phyloP scores from a whole-genome alignment of 2,329 filamentous ascomycete genomes.

The Fusarium acutatum region DNA sequence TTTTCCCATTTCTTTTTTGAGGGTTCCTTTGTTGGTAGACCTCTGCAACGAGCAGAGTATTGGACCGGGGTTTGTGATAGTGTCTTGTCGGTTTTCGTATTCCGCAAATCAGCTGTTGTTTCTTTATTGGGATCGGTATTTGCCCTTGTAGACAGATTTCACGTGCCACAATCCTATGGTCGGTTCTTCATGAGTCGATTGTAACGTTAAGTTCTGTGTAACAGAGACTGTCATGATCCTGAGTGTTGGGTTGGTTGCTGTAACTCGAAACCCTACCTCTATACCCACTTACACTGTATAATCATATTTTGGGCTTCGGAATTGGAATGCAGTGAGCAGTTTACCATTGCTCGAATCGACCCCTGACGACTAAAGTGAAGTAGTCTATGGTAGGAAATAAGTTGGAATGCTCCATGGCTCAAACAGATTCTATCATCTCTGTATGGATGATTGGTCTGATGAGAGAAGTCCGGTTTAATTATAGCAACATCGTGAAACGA shows the following conservation, averaged over 20 bases:
- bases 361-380: background rate
- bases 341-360: background rate
- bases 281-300: background rate
- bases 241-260: background rate
- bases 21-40: background rate
- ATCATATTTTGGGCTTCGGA: background rate
- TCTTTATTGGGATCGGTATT: background rate
- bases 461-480: background rate
- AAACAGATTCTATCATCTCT: background rate
- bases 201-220: slow-evolving; percentile 19
- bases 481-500: slow-evolving; percentile 14
- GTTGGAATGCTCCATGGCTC: background rate
- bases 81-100: background rate
- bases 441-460: background rate
- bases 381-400: background rate
- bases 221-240: background rate
- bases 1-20: background rate
- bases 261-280: background rate
- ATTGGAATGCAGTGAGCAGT: background rate
- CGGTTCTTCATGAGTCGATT: background rate
- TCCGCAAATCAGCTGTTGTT: background rate
- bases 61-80: background rate
- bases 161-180: background rate
- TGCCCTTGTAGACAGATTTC: background rate
- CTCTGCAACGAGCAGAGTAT: background rate